Evolutionary conservation across 176 grass and related monocot species (phyloP).

Genomic region (Carex scoparia): DNA sequence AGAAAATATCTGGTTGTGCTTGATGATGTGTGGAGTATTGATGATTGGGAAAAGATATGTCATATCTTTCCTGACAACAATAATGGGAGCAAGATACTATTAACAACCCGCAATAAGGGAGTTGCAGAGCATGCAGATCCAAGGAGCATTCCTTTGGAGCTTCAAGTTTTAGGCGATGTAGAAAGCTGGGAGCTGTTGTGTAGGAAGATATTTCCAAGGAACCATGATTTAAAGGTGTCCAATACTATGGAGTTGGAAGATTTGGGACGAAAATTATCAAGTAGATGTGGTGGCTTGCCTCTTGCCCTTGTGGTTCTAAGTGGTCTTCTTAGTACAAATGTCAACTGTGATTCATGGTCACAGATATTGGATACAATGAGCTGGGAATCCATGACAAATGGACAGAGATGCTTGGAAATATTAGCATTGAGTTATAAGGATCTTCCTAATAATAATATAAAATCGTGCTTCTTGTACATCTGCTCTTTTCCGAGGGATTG

Average conservation of each 20-base stretch:
- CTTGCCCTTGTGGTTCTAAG: conserved; percentile 16
- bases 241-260: not conserved
- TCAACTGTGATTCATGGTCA: conserved; percentile 9
- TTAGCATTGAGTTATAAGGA: conserved; percentile 22
- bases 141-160: conserved; percentile 5
- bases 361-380: conserved; percentile 16
- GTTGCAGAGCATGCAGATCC: conserved; percentile 16
- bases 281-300: conserved; percentile 20
- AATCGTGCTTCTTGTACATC: conserved; percentile 25
- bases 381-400: conserved; percentile 24
- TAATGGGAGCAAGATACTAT: conserved; percentile 22
- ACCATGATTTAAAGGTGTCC: not conserved
- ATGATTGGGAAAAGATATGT: not conserved
- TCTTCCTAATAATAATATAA: conserved; percentile 14
- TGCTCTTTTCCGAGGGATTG: conserved; percentile 1
- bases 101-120: conserved; percentile 18
- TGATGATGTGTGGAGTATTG: conserved; percentile 23
- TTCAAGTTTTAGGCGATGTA: conserved; percentile 12
- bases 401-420: conserved; percentile 21
- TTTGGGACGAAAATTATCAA: conserved; percentile 4
- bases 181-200: conserved; percentile 20
- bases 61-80: conserved; percentile 17
- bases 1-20: conserved; percentile 17
- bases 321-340: conserved; percentile 12
- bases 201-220: conserved; percentile 12